Evolutionary conservation across 768 basidiomycete genomes (phyloP).

Genomic region (Neoboletus subvelutipes): DNA sequence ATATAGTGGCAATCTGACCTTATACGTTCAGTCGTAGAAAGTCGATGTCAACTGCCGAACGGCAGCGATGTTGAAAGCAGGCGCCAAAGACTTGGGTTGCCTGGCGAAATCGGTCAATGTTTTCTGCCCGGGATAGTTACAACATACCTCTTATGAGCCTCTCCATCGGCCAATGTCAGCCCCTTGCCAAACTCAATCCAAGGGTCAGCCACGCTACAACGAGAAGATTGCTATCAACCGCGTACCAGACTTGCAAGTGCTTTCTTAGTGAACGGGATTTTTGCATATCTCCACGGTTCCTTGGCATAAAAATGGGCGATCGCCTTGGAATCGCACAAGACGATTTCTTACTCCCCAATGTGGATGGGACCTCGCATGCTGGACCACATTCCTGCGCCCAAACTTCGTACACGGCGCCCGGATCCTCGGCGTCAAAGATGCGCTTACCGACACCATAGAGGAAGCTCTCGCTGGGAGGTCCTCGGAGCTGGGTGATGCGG

Average conservation of each 20-base stretch:
- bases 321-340: too few species aligned
- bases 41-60: slow-evolving; percentile 35
- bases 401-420: too few species aligned
- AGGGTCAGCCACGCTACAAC: background rate
- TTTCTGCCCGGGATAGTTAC: background rate
- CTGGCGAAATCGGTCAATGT: background rate
- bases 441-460: too few species aligned
- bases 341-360: too few species aligned
- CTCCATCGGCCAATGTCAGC: background rate
- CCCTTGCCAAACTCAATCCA: background rate
- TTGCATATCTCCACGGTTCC: background rate
- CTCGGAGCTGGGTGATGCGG: too few species aligned
- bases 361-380: too few species aligned
- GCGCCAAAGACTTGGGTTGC: background rate
- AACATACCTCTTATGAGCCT: background rate
- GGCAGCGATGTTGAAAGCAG: too few species aligned
- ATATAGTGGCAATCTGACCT: background rate
- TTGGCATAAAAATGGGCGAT: too few species aligned
- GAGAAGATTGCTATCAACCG: too few species aligned
- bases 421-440: too few species aligned
- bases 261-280: background rate
- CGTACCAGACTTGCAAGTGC: background rate
- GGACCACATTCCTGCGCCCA: too few species aligned
- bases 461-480: too few species aligned
- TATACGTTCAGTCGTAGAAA: slow-evolving; percentile 38